Evolutionary conservation across 2,329 filamentous ascomycete species (phyloP).

Genomic region (Nothomitra cinnamomea): DNA sequence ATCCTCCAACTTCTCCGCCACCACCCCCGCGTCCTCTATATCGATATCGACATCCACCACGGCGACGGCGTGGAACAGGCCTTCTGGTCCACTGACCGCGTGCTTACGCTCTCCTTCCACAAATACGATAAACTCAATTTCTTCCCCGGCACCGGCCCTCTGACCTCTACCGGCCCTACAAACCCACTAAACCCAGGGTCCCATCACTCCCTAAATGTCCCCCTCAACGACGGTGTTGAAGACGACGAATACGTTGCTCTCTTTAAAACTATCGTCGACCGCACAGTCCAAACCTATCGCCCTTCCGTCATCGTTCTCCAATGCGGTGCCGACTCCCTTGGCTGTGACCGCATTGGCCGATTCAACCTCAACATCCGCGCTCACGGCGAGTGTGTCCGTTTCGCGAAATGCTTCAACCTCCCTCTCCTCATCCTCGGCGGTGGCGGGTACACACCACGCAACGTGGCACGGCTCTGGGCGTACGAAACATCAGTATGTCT

Average conservation of each 20-base stretch:
- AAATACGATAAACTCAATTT: conserved; percentile 78
- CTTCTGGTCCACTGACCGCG: conserved; percentile 75
- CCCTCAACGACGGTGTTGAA: conserved; percentile 77
- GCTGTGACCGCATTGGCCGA: conserved; percentile 79
- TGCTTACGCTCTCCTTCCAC: conserved; percentile 90
- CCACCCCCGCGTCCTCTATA: conserved; percentile 76
- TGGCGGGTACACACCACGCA: conserved; percentile 89
- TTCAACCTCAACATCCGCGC: conserved; percentile 96
- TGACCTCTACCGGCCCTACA: conserved; percentile 69
- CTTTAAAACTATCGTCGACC: conserved; percentile 65
- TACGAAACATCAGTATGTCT: conserved; percentile 90
- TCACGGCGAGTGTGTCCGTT: conserved; percentile 80
- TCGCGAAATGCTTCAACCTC: conserved; percentile 62
- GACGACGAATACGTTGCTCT: conserved; percentile 77
- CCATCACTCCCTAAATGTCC: conserved; percentile 81
- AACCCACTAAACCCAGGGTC: conserved; percentile 74
- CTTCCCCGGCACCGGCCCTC: conserved; percentile 80
- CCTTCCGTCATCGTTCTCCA: conserved; percentile 85
- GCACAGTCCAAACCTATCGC: conserved; percentile 67
- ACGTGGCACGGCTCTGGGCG: conserved; percentile 91
- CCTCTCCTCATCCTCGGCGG: conserved; percentile 86
- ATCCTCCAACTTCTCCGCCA: conserved; percentile 75
- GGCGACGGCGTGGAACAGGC: conserved; percentile 84
- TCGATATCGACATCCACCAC: conserved; percentile 87
- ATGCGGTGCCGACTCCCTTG: conserved; percentile 87